Percentiles rank a stretch among this genome's conserved stretches.
These are phyloP conservation scores for Myrica gale DNA, from an alignment of 306 rosid genomes.

Conservation along the genomic window DNA sequence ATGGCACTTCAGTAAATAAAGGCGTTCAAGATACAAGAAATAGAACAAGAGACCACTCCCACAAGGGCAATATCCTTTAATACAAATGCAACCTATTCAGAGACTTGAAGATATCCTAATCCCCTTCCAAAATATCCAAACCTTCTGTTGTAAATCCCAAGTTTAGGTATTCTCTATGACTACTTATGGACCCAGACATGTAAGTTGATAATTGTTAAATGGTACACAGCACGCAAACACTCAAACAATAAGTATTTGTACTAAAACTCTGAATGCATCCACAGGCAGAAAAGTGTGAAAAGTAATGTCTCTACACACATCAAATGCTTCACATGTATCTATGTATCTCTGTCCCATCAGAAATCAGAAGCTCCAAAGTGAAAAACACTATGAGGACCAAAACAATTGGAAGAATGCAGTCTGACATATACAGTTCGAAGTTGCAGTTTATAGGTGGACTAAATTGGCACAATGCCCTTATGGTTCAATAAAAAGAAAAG, in stretches of 20 bases:
- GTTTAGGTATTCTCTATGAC: background rate
- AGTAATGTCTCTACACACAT: background rate
- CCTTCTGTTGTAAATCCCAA: background rate
- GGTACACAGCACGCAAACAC: background rate
- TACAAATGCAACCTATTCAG: background rate
- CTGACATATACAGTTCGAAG: conserved; percentile 3
- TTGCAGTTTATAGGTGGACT: conserved; percentile 2
- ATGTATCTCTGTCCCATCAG: background rate
- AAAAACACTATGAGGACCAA: conserved; percentile 18
- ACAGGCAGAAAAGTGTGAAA: background rate
- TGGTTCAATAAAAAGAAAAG: background rate
- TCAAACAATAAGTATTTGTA: background rate
- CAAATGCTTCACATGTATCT: background rate
- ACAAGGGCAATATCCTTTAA: background rate
- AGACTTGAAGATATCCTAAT: background rate
- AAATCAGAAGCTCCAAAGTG: background rate
- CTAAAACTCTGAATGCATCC: background rate
- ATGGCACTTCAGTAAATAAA: conserved; percentile 22
- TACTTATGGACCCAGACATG: background rate
- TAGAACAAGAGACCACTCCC: conserved; percentile 8
- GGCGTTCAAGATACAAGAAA: conserved; percentile 9
- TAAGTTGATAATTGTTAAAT: background rate
- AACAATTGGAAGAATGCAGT: conserved; percentile 1
- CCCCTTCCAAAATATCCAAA: background rate
- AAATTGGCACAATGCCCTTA: background rate